Evolutionary conservation across 2,329 filamentous ascomycete species (phyloP).

Genomic region (Pseudocercospora pini-densiflorae): DNA sequence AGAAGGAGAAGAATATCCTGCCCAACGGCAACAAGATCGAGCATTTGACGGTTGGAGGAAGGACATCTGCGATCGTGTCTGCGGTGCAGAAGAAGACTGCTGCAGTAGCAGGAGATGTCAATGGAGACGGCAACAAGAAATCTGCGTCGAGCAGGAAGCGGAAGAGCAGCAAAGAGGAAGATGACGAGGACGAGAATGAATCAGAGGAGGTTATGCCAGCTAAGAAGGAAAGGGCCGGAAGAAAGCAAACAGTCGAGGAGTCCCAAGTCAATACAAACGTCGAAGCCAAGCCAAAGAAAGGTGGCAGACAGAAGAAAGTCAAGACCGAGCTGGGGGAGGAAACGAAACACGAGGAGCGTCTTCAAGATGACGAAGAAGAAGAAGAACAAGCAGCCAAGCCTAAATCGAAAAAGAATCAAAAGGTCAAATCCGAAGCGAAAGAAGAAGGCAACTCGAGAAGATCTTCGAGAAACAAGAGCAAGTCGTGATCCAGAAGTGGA

Average conservation of each 20-base stretch:
- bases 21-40: conserved; percentile 85
- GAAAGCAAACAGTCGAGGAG: conserved; percentile 13
- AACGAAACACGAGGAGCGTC: background rate
- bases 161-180: conserved; percentile 36
- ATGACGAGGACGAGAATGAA: conserved; percentile 32
- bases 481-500: background rate
- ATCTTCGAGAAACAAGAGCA: conserved; percentile 27
- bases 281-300: conserved; percentile 12
- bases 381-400: conserved; percentile 18
- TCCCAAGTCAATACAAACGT: conserved; percentile 13
- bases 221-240: conserved; percentile 27
- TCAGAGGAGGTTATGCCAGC: conserved; percentile 27
- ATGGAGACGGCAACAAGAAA: conserved; percentile 29
- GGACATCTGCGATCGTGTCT: conserved; percentile 89
- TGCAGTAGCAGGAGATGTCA: conserved; percentile 57
- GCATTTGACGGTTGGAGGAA: conserved; percentile 85
- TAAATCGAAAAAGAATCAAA: conserved; percentile 9
- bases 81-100: conserved; percentile 82
- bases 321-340: conserved; percentile 19
- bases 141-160: conserved; percentile 41
- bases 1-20: conserved; percentile 70
- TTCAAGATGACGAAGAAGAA: conserved; percentile 9
- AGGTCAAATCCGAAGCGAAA: conserved; percentile 8
- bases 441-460: conserved; percentile 23
- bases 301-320: conserved; percentile 20